Conservation (phyloP, 371 early-diverging fungal species). For the Batkoa obscura region DNA sequence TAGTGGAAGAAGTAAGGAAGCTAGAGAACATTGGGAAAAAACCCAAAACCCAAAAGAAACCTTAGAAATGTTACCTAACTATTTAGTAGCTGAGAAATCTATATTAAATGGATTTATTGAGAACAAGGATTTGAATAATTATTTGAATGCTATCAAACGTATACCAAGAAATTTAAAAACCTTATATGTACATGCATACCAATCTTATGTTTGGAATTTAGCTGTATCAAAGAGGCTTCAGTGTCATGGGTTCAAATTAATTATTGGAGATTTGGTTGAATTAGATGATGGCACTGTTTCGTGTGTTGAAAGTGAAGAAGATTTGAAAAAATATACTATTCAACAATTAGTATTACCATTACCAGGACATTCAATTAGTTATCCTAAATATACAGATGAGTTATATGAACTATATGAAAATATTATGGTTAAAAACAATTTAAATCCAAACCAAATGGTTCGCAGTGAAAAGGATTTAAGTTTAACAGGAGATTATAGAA, state of each 20-base stretch:
- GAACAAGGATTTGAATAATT: slow-evolving; percentile 20
- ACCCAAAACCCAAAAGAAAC: slow-evolving; percentile 37
- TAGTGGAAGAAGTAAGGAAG: slow-evolving; percentile 35
- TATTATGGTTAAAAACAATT: slow-evolving; percentile 45
- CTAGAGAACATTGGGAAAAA: slow-evolving; percentile 47
- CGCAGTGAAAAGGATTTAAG: slow-evolving; percentile 29
- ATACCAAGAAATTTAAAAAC: slow-evolving; percentile 69
- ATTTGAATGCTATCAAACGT: slow-evolving; percentile 38
- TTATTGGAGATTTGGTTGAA: slow-evolving; percentile 73
- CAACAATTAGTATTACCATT: slow-evolving; percentile 80
- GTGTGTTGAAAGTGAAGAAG: slow-evolving; percentile 19
- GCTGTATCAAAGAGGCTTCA: slow-evolving; percentile 58
- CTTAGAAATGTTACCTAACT: slow-evolving; percentile 41
- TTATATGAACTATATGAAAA: slow-evolving; percentile 38
- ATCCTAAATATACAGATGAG: slow-evolving; percentile 74
- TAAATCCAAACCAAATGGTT: slow-evolving; percentile 26
- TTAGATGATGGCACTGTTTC: slow-evolving; percentile 6
- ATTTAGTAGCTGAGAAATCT: slow-evolving; percentile 45
- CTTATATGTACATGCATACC: slow-evolving; percentile 96
- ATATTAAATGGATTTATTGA: slow-evolving; percentile 18
- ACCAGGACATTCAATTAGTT: slow-evolving; percentile 57
- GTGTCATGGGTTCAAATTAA: slow-evolving; percentile 45
- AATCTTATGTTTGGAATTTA: slow-evolving; percentile 91
- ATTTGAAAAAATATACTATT: slow-evolving; percentile 45
- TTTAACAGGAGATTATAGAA: slow-evolving; percentile 64